Base-by-base conservation (phyloP, 1,284 basidiomycete species). In the Rhodotorula sp. region DNA sequence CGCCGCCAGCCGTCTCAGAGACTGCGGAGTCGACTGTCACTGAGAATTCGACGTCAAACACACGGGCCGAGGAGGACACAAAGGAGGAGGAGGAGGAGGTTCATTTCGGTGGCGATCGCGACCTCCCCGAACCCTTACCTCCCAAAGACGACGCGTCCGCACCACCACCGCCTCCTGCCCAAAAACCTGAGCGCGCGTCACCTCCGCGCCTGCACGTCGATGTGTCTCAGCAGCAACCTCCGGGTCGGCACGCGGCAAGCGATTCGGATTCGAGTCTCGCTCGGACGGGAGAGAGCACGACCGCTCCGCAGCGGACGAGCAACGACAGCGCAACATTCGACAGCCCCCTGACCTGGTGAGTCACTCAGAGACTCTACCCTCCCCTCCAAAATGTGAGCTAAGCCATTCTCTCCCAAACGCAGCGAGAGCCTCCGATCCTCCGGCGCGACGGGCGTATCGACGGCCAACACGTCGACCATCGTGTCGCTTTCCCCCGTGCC, bases 401-500 rank as follows among this genome's bases (percentile, higher is more conserved):
- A 34, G 3, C 34, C 34, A 4, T 34, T 5, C 34, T 8, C 12
- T 1, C 16, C 28, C 15, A 8, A 28, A 31, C 10, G 21, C 45
- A 64, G 62, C 55, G 45, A 47, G 14, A 48, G 66, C 52, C 34
- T 64, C 6, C 65, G 74, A 8, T 73, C 62, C 5, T 74, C 74
- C 21, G 60, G 68, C 28, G 68, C 67, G 5, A 76, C 74, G 21
- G 70, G 66, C 23, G 59, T 52, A 3, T 73, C 72, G 48, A 72
- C 73, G 3, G 70, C 68, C 21, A 72, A 72, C 55, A 74, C 74
- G 8, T 71, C 72, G 7, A 59, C 74, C 15, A 52, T 28, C 2
- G 18, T 56, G 7, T 19, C 23, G 16, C 16, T 23, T 7, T 64
- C 49, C 26, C 59, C n/a, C 49, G 58, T 12, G n/a, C 47, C 16